Conservation (phyloP, 2,329 filamentous ascomycete species). For the Pseudocercospora musae region DNA sequence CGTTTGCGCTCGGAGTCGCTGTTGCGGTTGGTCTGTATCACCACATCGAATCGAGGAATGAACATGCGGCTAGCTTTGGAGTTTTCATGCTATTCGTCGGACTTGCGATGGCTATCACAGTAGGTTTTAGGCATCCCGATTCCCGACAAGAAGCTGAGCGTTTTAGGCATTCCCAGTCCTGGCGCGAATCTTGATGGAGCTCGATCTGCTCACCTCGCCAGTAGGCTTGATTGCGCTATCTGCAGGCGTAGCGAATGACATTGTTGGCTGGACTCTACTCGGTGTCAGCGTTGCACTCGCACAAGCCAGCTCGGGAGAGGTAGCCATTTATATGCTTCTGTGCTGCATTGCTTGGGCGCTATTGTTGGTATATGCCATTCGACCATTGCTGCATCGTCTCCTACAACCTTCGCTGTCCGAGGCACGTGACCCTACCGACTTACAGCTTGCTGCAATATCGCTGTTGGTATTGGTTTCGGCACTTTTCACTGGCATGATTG, state of each 20-base stretch:
- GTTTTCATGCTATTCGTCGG: slow-evolving; percentile 68
- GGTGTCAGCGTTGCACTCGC: slow-evolving; percentile 87
- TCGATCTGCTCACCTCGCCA: slow-evolving; percentile 74
- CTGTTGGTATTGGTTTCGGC: slow-evolving; percentile 70
- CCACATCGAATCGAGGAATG: slow-evolving; percentile 54
- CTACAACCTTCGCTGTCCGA: background rate
- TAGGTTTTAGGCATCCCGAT: background rate
- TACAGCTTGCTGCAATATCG: slow-evolving; percentile 47
- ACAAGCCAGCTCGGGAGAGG: slow-evolving; percentile 74
- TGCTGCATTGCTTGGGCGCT: slow-evolving; percentile 68
- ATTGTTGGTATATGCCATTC: slow-evolving; percentile 60
- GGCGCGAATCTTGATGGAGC: slow-evolving; percentile 82
- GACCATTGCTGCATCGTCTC: background rate
- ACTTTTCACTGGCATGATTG: slow-evolving; percentile 84
- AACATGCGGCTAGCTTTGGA: background rate
- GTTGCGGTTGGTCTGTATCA: slow-evolving; percentile 65
- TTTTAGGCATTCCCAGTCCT: slow-evolving; percentile 68
- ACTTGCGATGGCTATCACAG: slow-evolving; percentile 57
- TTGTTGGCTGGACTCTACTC: slow-evolving; percentile 81
- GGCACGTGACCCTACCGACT: background rate
- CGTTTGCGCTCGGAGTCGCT: slow-evolving; percentile 3
- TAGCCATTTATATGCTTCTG: slow-evolving; percentile 77
- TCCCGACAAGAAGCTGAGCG: background rate
- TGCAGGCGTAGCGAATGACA: slow-evolving; percentile 87
- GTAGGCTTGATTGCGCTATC: slow-evolving; percentile 84